Conservation (phyloP, 352 stramenopile species). For the Nothophytophthora sp. region DNA sequence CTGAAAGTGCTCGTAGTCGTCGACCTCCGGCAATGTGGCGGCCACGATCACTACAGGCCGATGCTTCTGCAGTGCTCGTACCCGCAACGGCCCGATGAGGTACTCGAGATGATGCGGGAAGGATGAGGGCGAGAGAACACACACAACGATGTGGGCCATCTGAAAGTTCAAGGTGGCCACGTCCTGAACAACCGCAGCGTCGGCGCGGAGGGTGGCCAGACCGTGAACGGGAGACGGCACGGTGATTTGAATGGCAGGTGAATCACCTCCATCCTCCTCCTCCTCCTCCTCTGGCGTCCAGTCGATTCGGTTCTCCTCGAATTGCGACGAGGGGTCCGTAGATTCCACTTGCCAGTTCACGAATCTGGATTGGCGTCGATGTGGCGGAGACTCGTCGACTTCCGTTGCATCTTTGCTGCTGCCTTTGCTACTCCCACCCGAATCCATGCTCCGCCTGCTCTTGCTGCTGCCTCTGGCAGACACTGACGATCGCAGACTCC, state of each 20-base stretch:
- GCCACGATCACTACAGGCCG: constrained; percentile 72
- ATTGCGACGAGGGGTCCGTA: constrained; percentile 7
- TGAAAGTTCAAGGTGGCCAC: constrained; percentile 43
- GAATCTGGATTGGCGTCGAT: constrained; percentile 18
- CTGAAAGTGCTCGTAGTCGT: constrained; percentile 59
- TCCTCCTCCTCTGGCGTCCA: constrained; percentile 19
- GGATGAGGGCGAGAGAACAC: constrained; percentile 48
- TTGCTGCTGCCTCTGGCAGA: constrained; percentile 12
- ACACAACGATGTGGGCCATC: constrained; percentile 61
- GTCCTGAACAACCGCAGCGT: constrained; percentile 54
- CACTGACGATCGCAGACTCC: constrained; percentile 8
- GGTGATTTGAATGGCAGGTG: constrained; percentile 11
- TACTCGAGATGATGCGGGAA: constrained; percentile 85
- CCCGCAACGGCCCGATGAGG: constrained; percentile 71
- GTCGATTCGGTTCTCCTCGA: constrained; percentile 13
- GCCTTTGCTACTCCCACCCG: constrained; percentile 17
- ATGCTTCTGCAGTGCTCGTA: constrained; percentile 65
- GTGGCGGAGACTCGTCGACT: constrained; percentile 9
- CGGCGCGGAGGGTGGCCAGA: background rate
- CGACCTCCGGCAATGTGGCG: constrained; percentile 43
- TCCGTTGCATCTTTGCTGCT: constrained; percentile 9
- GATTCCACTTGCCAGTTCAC: constrained; percentile 26
- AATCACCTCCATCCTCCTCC: constrained; percentile 12
- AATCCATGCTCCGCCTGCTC: constrained; percentile 9
- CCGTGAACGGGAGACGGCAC: constrained; percentile 5